Evolutionary conservation across 306 rosid genomes (phyloP).

Genomic region (Pyrus bretschneideri): DNA sequence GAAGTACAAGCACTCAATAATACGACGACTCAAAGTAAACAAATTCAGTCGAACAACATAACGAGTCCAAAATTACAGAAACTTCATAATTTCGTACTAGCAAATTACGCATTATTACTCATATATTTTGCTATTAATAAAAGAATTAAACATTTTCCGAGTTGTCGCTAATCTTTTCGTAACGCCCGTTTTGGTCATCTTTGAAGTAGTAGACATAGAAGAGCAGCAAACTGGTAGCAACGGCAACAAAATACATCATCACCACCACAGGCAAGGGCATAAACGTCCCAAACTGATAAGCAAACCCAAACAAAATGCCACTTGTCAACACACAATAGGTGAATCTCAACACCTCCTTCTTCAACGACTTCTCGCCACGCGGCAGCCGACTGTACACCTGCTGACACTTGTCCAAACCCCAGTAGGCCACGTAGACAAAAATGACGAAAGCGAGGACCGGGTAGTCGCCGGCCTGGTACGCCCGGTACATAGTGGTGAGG

Average conservation of each 20-base stretch:
- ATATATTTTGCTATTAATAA: not conserved
- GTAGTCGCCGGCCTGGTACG: constrained; percentile 3
- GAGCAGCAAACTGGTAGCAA: not conserved
- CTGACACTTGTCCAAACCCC: not conserved
- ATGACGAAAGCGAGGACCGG: not conserved
- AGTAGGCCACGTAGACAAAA: not conserved
- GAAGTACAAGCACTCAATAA: no score
- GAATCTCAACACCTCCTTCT: constrained; percentile 7
- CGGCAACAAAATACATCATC: not conserved
- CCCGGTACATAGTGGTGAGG: constrained; percentile 6
- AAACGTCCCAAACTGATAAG: constrained; percentile 1
- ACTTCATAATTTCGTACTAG: no score
- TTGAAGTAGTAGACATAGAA: constrained; percentile 11
- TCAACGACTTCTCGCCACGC: not conserved
- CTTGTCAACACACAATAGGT: constrained; percentile 5
- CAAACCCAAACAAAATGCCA: constrained; percentile 11
- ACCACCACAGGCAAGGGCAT: not conserved
- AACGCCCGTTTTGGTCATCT: not conserved
- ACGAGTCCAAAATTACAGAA: no score
- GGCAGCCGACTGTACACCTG: not conserved
- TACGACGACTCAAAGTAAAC: no score
- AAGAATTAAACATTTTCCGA: not conserved
- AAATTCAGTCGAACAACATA: accelerated
- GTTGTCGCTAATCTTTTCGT: not conserved
- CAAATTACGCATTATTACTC: not conserved